Percentiles rank a stretch among this genome's conserved stretches.
phyloP scores from a whole-genome alignment of 345 rosid species.

The Syzygium oleosum region DNA sequence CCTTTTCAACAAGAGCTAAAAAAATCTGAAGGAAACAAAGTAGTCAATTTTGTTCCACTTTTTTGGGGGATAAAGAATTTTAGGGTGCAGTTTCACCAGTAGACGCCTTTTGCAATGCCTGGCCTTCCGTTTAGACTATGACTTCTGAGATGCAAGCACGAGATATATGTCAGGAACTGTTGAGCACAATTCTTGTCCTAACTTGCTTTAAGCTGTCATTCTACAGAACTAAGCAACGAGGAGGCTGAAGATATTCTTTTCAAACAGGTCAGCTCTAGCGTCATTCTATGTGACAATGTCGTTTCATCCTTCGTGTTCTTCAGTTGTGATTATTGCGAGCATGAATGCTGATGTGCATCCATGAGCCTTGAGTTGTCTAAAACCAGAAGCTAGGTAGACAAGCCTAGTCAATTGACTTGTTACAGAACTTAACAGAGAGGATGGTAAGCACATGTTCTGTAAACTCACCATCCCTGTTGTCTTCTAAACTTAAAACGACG shows the following conservation, averaged over 20 bases:
- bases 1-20: background rate
- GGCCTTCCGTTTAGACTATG: background rate
- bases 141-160: background rate
- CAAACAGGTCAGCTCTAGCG: background rate
- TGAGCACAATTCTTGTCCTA: background rate
- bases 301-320: background rate
- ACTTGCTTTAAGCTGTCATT: background rate
- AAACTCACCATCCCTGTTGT: background rate
- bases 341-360: background rate
- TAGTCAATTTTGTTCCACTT: background rate
- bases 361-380: background rate
- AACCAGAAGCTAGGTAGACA: background rate
- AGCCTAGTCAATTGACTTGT: background rate
- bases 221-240: conserved; percentile 1
- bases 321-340: background rate
- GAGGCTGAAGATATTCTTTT: conserved; percentile 3
- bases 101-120: background rate
- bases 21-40: background rate
- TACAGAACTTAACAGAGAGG: background rate
- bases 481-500: background rate
- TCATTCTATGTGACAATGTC: no score
- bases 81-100: background rate
- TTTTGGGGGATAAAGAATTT: background rate
- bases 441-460: background rate
- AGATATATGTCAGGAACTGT: background rate